phyloP scores from a whole-genome alignment of 352 stramenopile genomes.

The Paralagenidium karlingii region DNA sequence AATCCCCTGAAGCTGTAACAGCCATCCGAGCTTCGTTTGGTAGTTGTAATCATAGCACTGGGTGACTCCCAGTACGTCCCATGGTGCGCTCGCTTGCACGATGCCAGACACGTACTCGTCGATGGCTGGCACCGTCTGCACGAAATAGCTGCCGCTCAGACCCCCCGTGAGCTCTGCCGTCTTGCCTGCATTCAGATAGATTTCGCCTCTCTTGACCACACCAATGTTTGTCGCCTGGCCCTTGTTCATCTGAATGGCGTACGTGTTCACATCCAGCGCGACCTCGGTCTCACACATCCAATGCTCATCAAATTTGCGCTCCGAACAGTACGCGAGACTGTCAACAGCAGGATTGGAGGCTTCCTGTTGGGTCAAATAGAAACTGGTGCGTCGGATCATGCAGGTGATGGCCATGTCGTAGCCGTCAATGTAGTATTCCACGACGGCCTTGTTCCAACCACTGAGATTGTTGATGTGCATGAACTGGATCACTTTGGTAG shows the following conservation, averaged over 20 bases:
- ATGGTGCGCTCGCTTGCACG: constrained; percentile 8
- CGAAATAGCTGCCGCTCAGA: constrained; percentile 1
- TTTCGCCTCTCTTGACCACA: constrained; percentile 1
- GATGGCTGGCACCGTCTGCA: constrained; percentile 7
- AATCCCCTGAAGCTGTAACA: constrained; percentile 7
- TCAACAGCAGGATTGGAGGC: constrained; percentile 5
- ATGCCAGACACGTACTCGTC: constrained; percentile 13
- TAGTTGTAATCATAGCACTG: constrained; percentile 9
- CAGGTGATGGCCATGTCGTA: constrained; percentile 6
- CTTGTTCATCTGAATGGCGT: constrained; percentile 7
- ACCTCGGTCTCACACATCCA: constrained; percentile 14
- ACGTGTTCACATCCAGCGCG: constrained; percentile 3
- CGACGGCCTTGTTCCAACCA: constrained; percentile 9
- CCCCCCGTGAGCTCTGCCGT: constrained; percentile 4
- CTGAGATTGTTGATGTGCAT: constrained; percentile 12
- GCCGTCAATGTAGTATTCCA: constrained; percentile 7
- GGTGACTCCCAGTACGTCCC: too few relatives aligned
- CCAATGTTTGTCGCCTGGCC: constrained; percentile 8
- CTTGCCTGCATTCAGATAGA: constrained; percentile 11
- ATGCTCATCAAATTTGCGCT: constrained; percentile 8
- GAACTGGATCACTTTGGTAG: constrained; percentile 2
- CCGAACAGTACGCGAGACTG: constrained; percentile 10
- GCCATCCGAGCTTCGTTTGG: constrained; percentile 5
- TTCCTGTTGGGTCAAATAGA: constrained; percentile 2
- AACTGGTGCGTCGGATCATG: constrained; percentile 7